Evolutionary conservation across 306 rosid species (phyloP), one percentile per base, ranked within the genome.

Genomic region (Cucumis hystrix): DNA sequence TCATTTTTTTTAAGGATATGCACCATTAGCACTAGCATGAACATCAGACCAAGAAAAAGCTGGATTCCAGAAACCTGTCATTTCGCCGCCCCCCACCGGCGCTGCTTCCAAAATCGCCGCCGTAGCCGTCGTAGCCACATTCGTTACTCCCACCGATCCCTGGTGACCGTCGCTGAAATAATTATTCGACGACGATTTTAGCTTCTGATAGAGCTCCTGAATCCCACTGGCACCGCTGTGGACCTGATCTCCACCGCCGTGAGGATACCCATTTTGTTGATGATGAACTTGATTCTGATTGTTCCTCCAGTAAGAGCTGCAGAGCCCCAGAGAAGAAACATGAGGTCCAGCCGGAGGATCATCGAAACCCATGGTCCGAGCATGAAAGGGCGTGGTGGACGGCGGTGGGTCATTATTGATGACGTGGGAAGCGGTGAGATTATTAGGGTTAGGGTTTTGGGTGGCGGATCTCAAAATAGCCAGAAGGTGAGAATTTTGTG

Each of bases 31-130:
- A 56, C 97, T 83, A 21, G 96, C 86, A 81, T 87, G 96, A 92
- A 90, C 92, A 90, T 89, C 95, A 65, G 95, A 83, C 97, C 97
- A 95, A 2, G 93, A 77, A 75, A 83, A 84, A 3, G 91, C 67
- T 62, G 93, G 89, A 82, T 93, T 95, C 98, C 97, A 95, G 80
- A 83, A 88, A 35, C 98, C 96, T 84, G 92, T 37, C 47, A 47
- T 74, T 84, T 90, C 97, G 69, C 82, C 87, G 7, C 87, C 92
- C 5, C 71, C 89, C 11, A 76, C 87, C 21, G 97, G 82, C 65
- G 86, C 80, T 9, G 97, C 78, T 59, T 87, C 98, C 83, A 90
- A 79, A 83, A 88, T 84, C 37, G 93, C 84, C 9, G 89, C 43
- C 43, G 39, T 21, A 11, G 66, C 18, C 15, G 90, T 73, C 18